These are phyloP conservation scores for Penicillium desertorum DNA, from an alignment of 495 filamentous ascomycete genomes.

Conservation along the genomic window DNA sequence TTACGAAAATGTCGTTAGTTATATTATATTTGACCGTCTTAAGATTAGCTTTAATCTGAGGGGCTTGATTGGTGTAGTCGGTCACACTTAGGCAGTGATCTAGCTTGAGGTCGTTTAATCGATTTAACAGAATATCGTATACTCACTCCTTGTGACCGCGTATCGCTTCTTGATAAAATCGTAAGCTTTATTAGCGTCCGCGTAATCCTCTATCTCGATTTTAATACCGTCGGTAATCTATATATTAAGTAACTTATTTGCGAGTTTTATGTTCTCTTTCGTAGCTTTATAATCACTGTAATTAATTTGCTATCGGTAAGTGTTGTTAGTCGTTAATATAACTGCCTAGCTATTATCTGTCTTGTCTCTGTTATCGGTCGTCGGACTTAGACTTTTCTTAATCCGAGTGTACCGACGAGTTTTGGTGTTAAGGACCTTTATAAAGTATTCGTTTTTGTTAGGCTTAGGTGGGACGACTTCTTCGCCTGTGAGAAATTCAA, in stretches of 20 bases:
- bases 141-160: constrained; percentile 4
- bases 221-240: constrained; percentile 7
- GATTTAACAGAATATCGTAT: constrained; percentile 3
- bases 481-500: constrained; percentile 3
- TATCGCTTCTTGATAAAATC: constrained; percentile 8
- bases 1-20: too few relatives aligned
- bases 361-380: not conserved
- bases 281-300: not conserved
- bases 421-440: not conserved
- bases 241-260: not conserved
- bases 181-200: constrained; percentile 5
- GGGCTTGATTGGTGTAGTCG: constrained; percentile 1
- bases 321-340: not conserved
- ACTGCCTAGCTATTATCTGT: not conserved
- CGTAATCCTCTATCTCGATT: constrained; percentile 4
- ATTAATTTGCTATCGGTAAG: not conserved
- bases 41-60: not conserved
- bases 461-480: constrained; percentile 1
- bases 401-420: constrained; percentile 1
- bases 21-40: too few relatives aligned
- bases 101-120: not conserved
- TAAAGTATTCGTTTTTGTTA: not conserved
- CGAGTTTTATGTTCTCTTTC: constrained; percentile 4
- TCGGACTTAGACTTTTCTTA: constrained; percentile 1
- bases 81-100: not conserved